Conservation (phyloP, 2,329 filamentous ascomycete species). For the Peltaster fructicola region DNA sequence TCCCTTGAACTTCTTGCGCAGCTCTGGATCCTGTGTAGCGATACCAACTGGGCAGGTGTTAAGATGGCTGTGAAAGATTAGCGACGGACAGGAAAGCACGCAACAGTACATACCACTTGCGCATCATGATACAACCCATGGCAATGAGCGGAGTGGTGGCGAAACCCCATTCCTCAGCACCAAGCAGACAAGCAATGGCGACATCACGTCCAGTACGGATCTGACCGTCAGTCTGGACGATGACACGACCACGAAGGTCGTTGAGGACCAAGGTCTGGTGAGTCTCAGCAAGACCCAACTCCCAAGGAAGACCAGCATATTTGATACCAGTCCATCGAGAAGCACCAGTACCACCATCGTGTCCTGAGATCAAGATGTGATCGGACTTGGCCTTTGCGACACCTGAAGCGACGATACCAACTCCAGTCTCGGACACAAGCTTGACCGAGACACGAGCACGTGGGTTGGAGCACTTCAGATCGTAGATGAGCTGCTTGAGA, state of each 20-base stretch:
- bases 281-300: constrained; percentile 88
- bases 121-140: constrained; percentile 93
- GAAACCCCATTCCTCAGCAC: constrained; percentile 97
- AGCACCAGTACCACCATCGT: constrained; percentile 91
- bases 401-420: constrained; percentile 92
- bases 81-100: constrained; percentile 2
- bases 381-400: constrained; percentile 95
- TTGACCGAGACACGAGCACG: constrained; percentile 88
- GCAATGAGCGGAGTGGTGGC: constrained; percentile 88
- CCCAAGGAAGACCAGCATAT: constrained; percentile 92
- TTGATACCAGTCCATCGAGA: constrained; percentile 98
- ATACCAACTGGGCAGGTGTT: constrained; percentile 89
- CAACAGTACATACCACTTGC: constrained; percentile 42
- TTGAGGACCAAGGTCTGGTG: constrained; percentile 93
- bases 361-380: constrained; percentile 89
- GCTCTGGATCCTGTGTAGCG: constrained; percentile 84
- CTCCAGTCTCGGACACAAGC: constrained; percentile 91
- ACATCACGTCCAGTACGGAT: constrained; percentile 83
- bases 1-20: constrained; percentile 83
- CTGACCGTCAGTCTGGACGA: constrained; percentile 93
- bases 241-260: constrained; percentile 83
- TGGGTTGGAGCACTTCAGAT: constrained; percentile 90
- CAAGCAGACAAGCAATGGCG: constrained; percentile 82
- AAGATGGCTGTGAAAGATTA: constrained; percentile 18
- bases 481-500: constrained; percentile 93